Conservation (phyloP, 2,329 filamentous ascomycete species). For the Nothophoma quercina region DNA sequence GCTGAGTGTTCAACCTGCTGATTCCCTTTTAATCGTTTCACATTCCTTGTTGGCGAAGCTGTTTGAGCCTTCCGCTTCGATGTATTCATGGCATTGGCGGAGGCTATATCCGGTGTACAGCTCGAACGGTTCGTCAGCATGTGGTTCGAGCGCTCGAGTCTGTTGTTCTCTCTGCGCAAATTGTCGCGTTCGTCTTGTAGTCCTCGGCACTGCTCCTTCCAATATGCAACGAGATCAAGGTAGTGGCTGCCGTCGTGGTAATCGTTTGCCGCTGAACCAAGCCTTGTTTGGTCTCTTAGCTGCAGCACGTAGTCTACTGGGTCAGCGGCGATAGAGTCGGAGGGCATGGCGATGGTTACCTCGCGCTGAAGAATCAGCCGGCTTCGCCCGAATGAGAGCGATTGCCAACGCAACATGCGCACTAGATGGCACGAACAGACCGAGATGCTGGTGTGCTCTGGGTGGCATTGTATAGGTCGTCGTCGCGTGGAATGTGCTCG, state of each 20-base stretch:
- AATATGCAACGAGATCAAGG: conserved; percentile 52
- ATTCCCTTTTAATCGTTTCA: conserved; percentile 27
- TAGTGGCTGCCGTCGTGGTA: conserved; percentile 39
- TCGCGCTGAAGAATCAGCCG: conserved; percentile 40
- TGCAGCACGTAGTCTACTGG: conserved; percentile 40
- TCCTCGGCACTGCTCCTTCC: conserved; percentile 40
- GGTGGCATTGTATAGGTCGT: neutral
- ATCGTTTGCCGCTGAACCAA: conserved; percentile 25
- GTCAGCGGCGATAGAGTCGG: neutral
- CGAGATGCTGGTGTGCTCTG: conserved; percentile 6
- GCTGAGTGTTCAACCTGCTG: conserved; percentile 17
- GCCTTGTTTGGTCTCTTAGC: conserved; percentile 48
- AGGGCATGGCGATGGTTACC: conserved; percentile 27
- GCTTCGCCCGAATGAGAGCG: conserved; percentile 50
- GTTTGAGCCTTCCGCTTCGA: conserved; percentile 32
- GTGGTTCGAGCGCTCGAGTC: conserved; percentile 41
- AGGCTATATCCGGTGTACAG: neutral
- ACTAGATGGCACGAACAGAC: conserved; percentile 23
- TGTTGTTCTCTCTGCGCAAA: conserved; percentile 31
- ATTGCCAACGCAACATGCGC: conserved; percentile 46
- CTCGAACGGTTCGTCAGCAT: conserved; percentile 17
- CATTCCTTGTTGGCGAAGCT: conserved; percentile 12
- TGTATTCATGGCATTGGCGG: conserved; percentile 1
- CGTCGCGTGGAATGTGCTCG: neutral
- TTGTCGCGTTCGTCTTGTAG: conserved; percentile 33